phyloP scores from a whole-genome alignment of 345 rosid genomes.

The Nasturtium officinale region DNA sequence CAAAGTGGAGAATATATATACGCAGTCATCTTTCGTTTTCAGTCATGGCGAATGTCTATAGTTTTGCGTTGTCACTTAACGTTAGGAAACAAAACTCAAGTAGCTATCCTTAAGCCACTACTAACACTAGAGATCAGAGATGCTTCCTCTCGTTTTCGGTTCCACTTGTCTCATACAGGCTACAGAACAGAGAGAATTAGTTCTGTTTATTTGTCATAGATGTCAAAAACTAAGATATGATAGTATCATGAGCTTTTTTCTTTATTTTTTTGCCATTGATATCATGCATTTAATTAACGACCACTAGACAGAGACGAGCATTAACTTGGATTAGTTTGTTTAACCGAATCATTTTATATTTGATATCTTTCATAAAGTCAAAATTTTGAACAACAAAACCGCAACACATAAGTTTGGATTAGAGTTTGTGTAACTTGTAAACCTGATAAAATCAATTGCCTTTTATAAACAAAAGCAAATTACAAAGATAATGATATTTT shows the following conservation, averaged over 20 bases:
- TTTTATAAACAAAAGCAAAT: background rate
- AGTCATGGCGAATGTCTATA: slow-evolving; percentile 26
- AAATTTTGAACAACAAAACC: background rate
- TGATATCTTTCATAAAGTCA: background rate
- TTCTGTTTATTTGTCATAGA: slow-evolving; percentile 23
- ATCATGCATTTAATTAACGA: background rate
- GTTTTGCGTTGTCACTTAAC: slow-evolving; percentile 26
- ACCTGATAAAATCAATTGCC: background rate
- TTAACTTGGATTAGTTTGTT: too few species aligned
- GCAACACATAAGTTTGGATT: background rate
- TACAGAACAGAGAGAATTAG: slow-evolving; percentile 7
- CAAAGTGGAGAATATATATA: slow-evolving; percentile 36
- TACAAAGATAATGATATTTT: background rate
- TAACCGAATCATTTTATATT: background rate
- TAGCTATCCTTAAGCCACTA: slow-evolving; percentile 29
- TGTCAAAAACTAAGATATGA: slow-evolving; percentile 14
- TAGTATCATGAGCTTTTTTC: background rate
- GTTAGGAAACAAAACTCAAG: slow-evolving; percentile 35
- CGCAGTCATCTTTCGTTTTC: slow-evolving; percentile 4
- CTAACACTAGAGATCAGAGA: slow-evolving; percentile 25
- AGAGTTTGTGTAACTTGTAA: background rate
- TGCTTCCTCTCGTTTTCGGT: slow-evolving; percentile 39
- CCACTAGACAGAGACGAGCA: too few species aligned
- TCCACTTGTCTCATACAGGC: slow-evolving; percentile 47
- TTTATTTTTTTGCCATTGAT: background rate